These are phyloP conservation scores for Raddia guianensis DNA, from an alignment of 176 grass and related monocot species.

Conservation along the genomic window DNA sequence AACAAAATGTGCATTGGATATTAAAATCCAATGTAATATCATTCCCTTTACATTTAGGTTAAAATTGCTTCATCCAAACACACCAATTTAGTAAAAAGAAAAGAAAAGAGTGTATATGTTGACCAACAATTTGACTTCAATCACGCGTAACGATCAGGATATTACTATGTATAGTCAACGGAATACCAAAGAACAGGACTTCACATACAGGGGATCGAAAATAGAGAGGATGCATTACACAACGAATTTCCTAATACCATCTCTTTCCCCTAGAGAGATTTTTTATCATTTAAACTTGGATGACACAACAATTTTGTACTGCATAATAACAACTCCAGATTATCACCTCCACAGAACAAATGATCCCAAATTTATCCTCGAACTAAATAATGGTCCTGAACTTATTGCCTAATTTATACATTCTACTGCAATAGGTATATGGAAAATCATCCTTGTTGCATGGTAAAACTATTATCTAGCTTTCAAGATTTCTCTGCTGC, in stretches of 20 bases:
- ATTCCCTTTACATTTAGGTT: too few species aligned
- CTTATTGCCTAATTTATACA: conserved; percentile 48
- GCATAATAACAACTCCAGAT: conserved; percentile 8
- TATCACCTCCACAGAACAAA: conserved; percentile 4
- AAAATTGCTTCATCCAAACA: too few species aligned
- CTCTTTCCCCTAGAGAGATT: conserved; percentile 14
- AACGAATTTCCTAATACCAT: not conserved
- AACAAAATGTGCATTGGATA: too few species aligned
- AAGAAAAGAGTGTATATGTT: not conserved
- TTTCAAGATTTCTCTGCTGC: conserved; percentile 34
- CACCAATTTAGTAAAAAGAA: not conserved
- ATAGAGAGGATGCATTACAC: conserved; percentile 1
- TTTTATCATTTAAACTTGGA: not conserved
- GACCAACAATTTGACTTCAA: not conserved
- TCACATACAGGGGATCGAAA: not conserved
- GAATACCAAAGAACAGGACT: not conserved
- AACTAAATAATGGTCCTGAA: conserved; percentile 31
- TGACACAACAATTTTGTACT: not conserved
- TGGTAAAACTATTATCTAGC: conserved; percentile 23
- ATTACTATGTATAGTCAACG: not conserved
- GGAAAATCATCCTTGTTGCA: conserved; percentile 17
- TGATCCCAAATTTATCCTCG: conserved; percentile 6
- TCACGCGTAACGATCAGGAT: not conserved
- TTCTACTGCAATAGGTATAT: conserved; percentile 33
- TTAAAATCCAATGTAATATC: too few species aligned